A percentile compares a stretch with the other conserved stretches of the same genome.
Conservation (phyloP, 306 rosid species). For the Quercus wislizeni region DNA sequence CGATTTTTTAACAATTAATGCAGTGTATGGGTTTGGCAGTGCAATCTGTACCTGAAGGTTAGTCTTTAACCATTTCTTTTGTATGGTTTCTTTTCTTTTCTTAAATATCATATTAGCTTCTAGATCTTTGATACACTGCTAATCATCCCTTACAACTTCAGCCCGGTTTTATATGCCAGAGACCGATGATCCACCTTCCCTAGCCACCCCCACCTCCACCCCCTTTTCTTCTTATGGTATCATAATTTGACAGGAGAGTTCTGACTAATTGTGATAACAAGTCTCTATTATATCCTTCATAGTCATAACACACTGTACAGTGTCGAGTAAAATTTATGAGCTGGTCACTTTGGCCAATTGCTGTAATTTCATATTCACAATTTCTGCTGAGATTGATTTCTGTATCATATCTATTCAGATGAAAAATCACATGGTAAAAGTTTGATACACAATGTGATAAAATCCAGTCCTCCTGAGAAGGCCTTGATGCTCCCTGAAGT, state of each 20-base stretch:
- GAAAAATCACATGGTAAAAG: slow-evolving; percentile 23
- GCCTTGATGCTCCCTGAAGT: slow-evolving; percentile 29
- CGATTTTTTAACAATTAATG: slow-evolving; percentile 23
- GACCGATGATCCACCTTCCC: not conserved
- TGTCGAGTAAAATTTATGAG: not conserved
- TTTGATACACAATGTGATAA: slow-evolving; percentile 12
- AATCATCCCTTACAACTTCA: not conserved
- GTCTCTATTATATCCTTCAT: not conserved
- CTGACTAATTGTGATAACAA: not conserved
- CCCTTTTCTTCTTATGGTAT: not conserved
- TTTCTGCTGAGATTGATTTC: slow-evolving; percentile 13
- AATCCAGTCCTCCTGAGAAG: slow-evolving; percentile 23
- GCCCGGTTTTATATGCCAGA: not conserved
- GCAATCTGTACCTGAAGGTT: slow-evolving; percentile 55
- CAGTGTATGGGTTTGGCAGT: slow-evolving; percentile 56
- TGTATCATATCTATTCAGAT: slow-evolving; percentile 9
- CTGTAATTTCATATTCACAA: not conserved
- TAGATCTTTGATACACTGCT: not conserved
- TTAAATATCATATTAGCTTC: not conserved
- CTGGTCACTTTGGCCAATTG: not conserved
- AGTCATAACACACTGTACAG: not conserved
- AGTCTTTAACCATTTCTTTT: slow-evolving; percentile 26
- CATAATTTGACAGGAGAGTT: not conserved
- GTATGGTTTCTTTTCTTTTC: not conserved
- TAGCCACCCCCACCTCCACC: not conserved